Base-by-base conservation (phyloP, 768 basidiomycete species). In the Fomitopsis serialis region DNA sequence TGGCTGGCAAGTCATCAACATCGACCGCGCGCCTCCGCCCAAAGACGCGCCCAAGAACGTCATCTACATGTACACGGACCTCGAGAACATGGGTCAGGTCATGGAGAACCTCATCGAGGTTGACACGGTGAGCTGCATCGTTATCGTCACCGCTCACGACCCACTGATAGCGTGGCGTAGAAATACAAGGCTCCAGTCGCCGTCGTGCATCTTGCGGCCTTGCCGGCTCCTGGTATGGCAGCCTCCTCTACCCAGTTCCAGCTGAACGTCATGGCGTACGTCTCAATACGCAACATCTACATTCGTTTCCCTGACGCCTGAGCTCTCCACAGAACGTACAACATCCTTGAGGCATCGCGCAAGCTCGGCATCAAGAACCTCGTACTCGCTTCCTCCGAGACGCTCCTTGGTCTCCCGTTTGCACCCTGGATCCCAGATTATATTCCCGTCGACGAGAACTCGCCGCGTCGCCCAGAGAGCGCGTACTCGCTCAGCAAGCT, bases 401-500 rank as follows among this genome's bases (percentile, higher is more conserved):
- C 48, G 4, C 35, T 49, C 21, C 48, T 49, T 29, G 48, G 48
- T 15, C 48, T 49, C 35, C 48, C 48, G 34, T 32, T 49, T 32
- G 32, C 27, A 8, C 48, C 48, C 6, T 49, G 48, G 48, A 7
- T 49, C 11, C 48, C 48, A 11, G 35, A 49, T 29, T 49, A 49
- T 34, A 49, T 49, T 21, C 48, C 48, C 21, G 32, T 49, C 27
- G 48, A 49, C 48, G 48, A 49, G 36, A 49, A 49, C 48, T 49
- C 48, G 35, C 48, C 48, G 17, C 48, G 48, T 10, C 17, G 48
- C 12, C 48, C 48, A 7, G 48, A 49, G 35, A 49, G 34, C 34
- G 48, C 48, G 35, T 49, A 49, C 48, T 49, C 48, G 8, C 48
- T 49, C 21, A 49, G 48, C 48, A 49, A 49, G 48, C 48, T 49